phyloP scores from a whole-genome alignment of 176 grass and related monocot species.

The Oropetium thomaeum region DNA sequence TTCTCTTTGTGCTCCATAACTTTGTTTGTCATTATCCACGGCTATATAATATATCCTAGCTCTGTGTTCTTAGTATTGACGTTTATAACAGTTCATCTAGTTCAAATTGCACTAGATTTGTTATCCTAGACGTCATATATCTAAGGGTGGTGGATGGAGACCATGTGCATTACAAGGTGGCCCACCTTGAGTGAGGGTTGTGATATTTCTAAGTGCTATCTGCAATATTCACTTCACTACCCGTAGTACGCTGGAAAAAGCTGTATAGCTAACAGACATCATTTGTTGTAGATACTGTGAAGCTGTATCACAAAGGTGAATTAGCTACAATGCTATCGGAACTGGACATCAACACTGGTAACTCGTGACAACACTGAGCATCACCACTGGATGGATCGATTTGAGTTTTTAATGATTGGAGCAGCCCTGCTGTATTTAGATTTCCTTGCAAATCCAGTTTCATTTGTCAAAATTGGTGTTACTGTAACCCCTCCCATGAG shows the following conservation, averaged over 20 bases:
- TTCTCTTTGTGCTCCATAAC: slow-evolving; percentile 8
- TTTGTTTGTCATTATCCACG: neutral
- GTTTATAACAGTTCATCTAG: neutral
- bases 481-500: neutral
- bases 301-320: slow-evolving; percentile 75
- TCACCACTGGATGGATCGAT: neutral
- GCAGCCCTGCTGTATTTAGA: slow-evolving; percentile 18
- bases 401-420: slow-evolving; percentile 16
- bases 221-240: neutral
- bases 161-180: slow-evolving; percentile 22
- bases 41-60: neutral
- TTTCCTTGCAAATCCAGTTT: neutral
- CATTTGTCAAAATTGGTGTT: neutral
- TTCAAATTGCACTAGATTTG: neutral
- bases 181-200: neutral
- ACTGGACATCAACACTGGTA: slow-evolving; percentile 48
- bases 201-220: neutral
- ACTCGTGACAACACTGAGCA: slow-evolving; percentile 35
- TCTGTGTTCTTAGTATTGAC: neutral
- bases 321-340: slow-evolving; percentile 61
- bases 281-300: slow-evolving; percentile 76
- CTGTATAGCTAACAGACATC: no score
- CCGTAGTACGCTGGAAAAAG: neutral
- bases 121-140: neutral
- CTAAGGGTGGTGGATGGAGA: neutral